phyloP scores from a whole-genome alignment of 495 filamentous ascomycete genomes.

The Chaetomidium leptoderma region DNA sequence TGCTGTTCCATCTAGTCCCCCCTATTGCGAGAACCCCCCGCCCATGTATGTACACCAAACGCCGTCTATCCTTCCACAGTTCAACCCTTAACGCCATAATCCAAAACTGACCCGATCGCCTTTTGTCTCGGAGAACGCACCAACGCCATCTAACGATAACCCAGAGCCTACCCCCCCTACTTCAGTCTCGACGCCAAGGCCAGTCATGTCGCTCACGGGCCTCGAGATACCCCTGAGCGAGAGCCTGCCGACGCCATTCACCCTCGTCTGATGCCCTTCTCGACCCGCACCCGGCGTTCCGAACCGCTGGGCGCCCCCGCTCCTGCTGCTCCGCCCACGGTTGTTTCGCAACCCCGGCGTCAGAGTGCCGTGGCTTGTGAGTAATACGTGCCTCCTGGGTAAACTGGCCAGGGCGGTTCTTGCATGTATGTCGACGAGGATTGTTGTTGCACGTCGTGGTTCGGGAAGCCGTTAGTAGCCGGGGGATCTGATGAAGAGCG shows the following conservation, averaged over 20 bases:
- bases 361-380: slow-evolving; percentile 2
- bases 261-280: background rate
- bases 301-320: too few species aligned
- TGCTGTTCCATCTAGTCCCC: too few species aligned
- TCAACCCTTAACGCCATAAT: too few species aligned
- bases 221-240: background rate
- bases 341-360: background rate
- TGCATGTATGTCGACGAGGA: slow-evolving; percentile 6
- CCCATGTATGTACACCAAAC: too few species aligned
- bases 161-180: too few species aligned
- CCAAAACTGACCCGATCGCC: too few species aligned
- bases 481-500: background rate
- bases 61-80: too few species aligned
- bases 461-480: slow-evolving; percentile 10
- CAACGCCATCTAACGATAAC: too few species aligned
- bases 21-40: too few species aligned
- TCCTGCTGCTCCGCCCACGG: too few species aligned
- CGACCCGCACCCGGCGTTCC: background rate
- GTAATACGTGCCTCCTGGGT: slow-evolving; percentile 1
- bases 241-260: background rate
- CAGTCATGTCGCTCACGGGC: background rate
- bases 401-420: slow-evolving; percentile 1
- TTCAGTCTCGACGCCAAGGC: background rate
- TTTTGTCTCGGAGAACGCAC: too few species aligned
- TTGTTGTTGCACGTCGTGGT: background rate